Base-by-base conservation (phyloP, 306 rosid species). In the Quercus glauca region DNA sequence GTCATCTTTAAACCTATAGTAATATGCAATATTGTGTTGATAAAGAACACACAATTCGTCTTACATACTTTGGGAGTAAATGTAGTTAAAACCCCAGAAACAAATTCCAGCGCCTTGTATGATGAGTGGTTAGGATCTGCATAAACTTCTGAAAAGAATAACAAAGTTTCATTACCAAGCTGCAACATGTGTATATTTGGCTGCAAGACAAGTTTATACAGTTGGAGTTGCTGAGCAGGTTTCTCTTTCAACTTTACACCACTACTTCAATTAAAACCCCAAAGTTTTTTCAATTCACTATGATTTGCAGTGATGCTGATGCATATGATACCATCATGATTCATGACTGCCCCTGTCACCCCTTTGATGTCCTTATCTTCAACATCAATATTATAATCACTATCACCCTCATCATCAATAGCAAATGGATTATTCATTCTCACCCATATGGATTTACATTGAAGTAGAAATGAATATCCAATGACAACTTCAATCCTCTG, bases 51-150 rank as follows among this genome's bases (percentile, higher is more conserved):
- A 2, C 31, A 71, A 0, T 35, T 57, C 29, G 53, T 74, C 26
- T 33, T 21, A 70, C 94, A 45, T 90, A 91, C 99, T 61, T 90
- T 94, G 73, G 95, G 99, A 81, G 97, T 92, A 76, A 94, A 92
- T 73, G 97, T 94, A 63, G 93, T 89, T 56, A 85, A 60, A 78
- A 81, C 88, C 67, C 97, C 97, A 77, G 92, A 92, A 80, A 86
- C 97, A 88, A 94, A 94, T 55, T 84, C 77, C 23, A 92, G 75
- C 63, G 93, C 99, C 80, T 91, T 92, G 28, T 92, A 94, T 10
- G 97, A 94, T 0, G 95, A 85, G 83, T 92, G 97, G 59, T 73
- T 75, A 28, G 93, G 95, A 79, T 94, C 95, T 13, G 97, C 97
- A 83, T 94, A 92, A 59, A 92, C 92, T 87, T 94, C 97, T 94